These are phyloP conservation scores for Amphibolis antarctica DNA, from an alignment of 106 monocot species.

Conservation along the genomic window DNA sequence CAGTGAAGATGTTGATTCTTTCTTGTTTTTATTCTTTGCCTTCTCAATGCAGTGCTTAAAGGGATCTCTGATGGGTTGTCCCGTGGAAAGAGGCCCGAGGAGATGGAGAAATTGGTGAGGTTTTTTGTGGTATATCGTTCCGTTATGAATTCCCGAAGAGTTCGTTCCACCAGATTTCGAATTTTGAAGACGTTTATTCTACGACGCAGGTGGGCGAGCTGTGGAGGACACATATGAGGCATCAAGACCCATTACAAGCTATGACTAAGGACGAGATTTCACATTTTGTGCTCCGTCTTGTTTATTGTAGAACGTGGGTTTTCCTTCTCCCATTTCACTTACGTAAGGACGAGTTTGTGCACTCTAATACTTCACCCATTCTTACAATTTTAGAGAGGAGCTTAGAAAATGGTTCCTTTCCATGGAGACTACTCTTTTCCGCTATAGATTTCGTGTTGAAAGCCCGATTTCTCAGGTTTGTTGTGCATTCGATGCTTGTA, in stretches of 20 bases:
- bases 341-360: neutral
- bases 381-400: conserved; percentile 46
- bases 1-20: neutral
- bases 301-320: conserved; percentile 73
- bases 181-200: neutral
- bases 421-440: conserved; percentile 72
- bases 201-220: conserved; percentile 41
- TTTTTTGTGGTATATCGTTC: neutral
- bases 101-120: conserved; percentile 84
- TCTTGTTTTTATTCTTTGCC: too few relatives aligned
- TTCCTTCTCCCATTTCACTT: too few relatives aligned
- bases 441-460: conserved; percentile 60
- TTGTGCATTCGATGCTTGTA: neutral
- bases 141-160: neutral
- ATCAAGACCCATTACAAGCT: conserved; percentile 37
- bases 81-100: conserved; percentile 73
- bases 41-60: conserved; percentile 45
- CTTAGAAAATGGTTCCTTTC: conserved; percentile 87
- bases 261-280: conserved; percentile 83
- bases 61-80: conserved; percentile 85
- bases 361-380: too few relatives aligned
- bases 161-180: too few relatives aligned
- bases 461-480: conserved; percentile 60
- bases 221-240: conserved; percentile 68
- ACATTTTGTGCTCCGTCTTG: conserved; percentile 90